Conservation (phyloP, 2,329 filamentous ascomycete genomes). For the Exophiala sideris region DNA sequence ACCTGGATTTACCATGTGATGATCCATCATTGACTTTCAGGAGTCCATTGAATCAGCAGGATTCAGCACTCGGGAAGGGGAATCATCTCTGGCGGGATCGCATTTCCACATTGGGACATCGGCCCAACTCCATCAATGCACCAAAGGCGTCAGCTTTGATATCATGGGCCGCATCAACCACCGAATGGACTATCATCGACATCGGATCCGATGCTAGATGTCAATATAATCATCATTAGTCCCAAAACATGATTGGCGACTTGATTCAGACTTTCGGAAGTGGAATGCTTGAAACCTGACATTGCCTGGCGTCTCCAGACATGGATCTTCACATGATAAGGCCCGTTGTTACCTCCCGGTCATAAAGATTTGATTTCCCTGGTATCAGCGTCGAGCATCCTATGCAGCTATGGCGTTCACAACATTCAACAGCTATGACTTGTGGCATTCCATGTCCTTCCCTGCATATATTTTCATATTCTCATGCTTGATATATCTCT, state of each 20-base stretch:
- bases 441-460: conserved; percentile 4
- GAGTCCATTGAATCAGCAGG: background rate
- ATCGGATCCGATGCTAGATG: background rate
- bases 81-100: conserved; percentile 14
- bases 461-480: conserved; percentile 13
- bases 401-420: conserved; percentile 2
- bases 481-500: conserved; percentile 15
- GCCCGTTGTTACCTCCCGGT: too few species aligned
- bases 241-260: background rate
- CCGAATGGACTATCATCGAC: background rate
- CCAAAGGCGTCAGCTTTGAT: conserved; percentile 14
- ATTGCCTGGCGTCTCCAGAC: too few species aligned
- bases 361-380: too few species aligned
- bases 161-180: conserved; percentile 5
- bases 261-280: too few species aligned
- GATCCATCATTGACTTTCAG: conserved; percentile 5
- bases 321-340: too few species aligned
- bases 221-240: background rate
- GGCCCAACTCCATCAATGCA: conserved; percentile 5
- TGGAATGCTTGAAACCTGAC: too few species aligned
- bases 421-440: background rate
- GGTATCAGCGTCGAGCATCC: too few species aligned
- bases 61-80: background rate
- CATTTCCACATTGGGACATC: conserved; percentile 21
- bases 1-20: conserved; percentile 5